phyloP scores from a whole-genome alignment of 2,329 filamentous ascomycete genomes.

The Iodosphaeria phyllophila region DNA sequence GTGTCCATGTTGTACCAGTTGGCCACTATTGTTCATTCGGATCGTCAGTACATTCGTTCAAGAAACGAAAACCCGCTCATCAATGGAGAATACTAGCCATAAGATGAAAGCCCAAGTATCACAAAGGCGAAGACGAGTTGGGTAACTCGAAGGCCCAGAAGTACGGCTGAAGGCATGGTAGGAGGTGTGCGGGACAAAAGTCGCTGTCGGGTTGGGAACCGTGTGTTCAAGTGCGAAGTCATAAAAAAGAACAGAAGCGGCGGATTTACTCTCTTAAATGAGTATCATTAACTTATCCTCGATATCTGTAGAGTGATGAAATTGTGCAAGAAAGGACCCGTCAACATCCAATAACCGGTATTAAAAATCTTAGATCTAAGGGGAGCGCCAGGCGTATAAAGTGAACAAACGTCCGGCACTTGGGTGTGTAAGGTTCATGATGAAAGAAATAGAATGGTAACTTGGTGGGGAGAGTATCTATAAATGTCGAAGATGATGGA shows the following conservation, averaged over 20 bases:
- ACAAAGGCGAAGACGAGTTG: conserved; percentile 26
- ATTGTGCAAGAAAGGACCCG: too few relatives aligned
- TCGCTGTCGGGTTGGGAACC: conserved; percentile 10
- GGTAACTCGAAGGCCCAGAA: conserved; percentile 23
- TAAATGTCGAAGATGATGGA: too few relatives aligned
- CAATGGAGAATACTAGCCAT: conserved; percentile 20
- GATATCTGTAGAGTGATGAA: conserved; percentile 1
- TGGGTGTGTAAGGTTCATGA: too few relatives aligned
- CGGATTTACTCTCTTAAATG: conserved; percentile 3
- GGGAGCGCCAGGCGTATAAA: neutral
- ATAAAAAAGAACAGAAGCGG: conserved; percentile 5
- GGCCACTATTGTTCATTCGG: conserved; percentile 22
- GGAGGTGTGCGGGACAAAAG: conserved; percentile 6
- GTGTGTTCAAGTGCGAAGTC: conserved; percentile 11
- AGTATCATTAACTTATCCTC: conserved; percentile 5
- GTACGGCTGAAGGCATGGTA: conserved; percentile 21
- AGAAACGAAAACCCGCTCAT: neutral
- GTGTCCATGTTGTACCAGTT: conserved; percentile 41
- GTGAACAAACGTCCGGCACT: too few relatives aligned
- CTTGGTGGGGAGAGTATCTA: too few relatives aligned
- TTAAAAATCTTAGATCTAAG: neutral
- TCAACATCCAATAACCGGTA: neutral
- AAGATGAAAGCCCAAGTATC: conserved; percentile 27
- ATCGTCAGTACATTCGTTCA: neutral
- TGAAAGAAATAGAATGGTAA: too few relatives aligned